Conservation (phyloP, 805 yeast genomes). For the Monosporozyma unispora region DNA sequence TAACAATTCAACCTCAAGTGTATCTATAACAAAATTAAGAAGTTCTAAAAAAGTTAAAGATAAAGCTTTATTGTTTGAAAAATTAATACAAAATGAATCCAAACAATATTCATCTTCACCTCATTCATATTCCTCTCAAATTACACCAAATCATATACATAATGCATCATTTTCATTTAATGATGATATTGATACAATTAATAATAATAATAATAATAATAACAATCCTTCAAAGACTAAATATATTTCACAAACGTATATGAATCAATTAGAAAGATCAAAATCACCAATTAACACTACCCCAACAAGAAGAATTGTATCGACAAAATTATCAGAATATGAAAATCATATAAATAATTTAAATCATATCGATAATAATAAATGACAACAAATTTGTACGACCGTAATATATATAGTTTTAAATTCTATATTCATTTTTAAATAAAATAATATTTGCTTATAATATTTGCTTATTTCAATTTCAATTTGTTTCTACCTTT, state of each 20-base stretch:
- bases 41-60: conserved; percentile 27
- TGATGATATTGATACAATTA: neutral
- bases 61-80: conserved; percentile 27
- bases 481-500: no score
- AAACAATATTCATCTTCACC: neutral
- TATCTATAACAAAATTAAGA: conserved; percentile 19
- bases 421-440: no score
- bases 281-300: neutral
- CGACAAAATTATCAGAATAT: conserved; percentile 1
- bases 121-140: neutral
- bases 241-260: conserved; percentile 4
- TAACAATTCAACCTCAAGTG: neutral
- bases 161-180: neutral
- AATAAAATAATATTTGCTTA: no score
- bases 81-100: conserved; percentile 11
- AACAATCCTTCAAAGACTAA: conserved; percentile 2
- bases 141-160: neutral
- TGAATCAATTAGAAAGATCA: conserved; percentile 2
- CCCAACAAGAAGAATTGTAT: neutral
- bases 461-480: no score
- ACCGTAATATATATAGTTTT: no score
- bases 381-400: neutral
- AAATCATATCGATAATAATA: neutral
- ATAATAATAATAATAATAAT: neutral
- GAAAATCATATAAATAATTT: conserved; percentile 2